Conservation (phyloP, 306 rosid species). For the Dryas octopetala region DNA sequence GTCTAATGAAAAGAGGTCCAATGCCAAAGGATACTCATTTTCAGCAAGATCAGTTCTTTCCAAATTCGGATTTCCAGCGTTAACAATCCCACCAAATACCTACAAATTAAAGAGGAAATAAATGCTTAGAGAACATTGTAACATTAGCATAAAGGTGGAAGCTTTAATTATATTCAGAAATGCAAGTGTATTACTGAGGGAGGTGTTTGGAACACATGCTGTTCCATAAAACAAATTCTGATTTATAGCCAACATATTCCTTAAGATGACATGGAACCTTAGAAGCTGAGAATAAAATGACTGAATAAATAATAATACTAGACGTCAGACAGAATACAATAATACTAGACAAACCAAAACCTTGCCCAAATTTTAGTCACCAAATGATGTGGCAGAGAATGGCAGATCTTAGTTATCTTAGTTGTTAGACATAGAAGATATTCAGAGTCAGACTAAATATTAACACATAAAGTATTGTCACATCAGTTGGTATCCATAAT, state of each 20-base stretch:
- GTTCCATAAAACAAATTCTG: not conserved
- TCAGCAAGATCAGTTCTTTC: slow-evolving; percentile 64
- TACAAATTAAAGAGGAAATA: slow-evolving; percentile 24
- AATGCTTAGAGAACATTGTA: slow-evolving; percentile 16
- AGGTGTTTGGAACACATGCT: not conserved
- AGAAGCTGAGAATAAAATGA: not conserved
- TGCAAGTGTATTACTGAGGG: not conserved
- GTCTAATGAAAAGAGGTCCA: not conserved
- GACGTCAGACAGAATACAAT: not conserved
- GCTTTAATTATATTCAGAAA: not conserved
- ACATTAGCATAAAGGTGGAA: slow-evolving; percentile 18
- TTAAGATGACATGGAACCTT: not conserved
- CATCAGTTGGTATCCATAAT: not conserved
- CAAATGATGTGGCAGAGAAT: not conserved
- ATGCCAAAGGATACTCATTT: slow-evolving; percentile 80
- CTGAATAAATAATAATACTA: not conserved
- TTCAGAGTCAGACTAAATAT: not conserved
- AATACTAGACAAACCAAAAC: not conserved
- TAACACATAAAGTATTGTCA: not conserved
- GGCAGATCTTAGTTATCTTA: not conserved
- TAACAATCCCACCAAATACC: slow-evolving; percentile 91
- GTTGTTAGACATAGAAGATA: not conserved
- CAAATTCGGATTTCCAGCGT: slow-evolving; percentile 75
- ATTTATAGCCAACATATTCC: not conserved
- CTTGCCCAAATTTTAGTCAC: not conserved